Percentiles rank a stretch among this genome's conserved stretches.
Evolutionary conservation across 164 flowering plant genomes (phyloP).

Genomic region (Buxus sempervirens): DNA sequence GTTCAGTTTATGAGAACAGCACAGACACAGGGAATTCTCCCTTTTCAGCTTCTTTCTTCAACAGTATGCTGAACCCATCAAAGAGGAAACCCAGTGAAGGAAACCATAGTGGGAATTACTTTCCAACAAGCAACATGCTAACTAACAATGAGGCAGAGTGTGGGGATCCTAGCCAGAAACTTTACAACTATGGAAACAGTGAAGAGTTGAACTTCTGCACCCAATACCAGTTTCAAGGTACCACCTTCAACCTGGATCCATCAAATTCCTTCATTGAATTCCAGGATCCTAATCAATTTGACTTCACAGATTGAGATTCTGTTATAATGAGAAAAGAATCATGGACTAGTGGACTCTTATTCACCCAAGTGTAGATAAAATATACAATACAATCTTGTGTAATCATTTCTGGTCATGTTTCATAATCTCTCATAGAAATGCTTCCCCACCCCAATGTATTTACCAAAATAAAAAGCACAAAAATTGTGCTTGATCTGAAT

Average conservation of each 20-base stretch:
- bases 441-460: no score
- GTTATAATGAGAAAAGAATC: no score
- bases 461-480: no score
- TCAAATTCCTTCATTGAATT: slow-evolving; percentile 12
- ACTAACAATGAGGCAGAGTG: slow-evolving; percentile 3
- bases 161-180: background rate
- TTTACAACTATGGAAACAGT: background rate
- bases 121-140: slow-evolving; percentile 10
- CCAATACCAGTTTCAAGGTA: slow-evolving; percentile 13
- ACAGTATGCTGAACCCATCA: slow-evolving; percentile 20
- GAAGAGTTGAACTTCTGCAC: slow-evolving; percentile 7
- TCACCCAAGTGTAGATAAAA: no score
- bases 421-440: no score
- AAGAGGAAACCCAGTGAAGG: slow-evolving; percentile 17
- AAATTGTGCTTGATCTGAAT: no score
- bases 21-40: slow-evolving; percentile 11
- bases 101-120: slow-evolving; percentile 7
- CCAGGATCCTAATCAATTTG: slow-evolving; percentile 15
- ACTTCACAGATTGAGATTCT: slow-evolving; percentile 9
- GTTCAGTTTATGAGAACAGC: slow-evolving; percentile 17
- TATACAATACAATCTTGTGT: no score
- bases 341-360: no score
- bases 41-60: slow-evolving; percentile 10
- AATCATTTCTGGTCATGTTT: no score
- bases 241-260: slow-evolving; percentile 14